Evolutionary conservation across 1,284 basidiomycete species (phyloP), one percentile per base, ranked within the genome.

Genomic region (Ustilago vetiveriae): DNA sequence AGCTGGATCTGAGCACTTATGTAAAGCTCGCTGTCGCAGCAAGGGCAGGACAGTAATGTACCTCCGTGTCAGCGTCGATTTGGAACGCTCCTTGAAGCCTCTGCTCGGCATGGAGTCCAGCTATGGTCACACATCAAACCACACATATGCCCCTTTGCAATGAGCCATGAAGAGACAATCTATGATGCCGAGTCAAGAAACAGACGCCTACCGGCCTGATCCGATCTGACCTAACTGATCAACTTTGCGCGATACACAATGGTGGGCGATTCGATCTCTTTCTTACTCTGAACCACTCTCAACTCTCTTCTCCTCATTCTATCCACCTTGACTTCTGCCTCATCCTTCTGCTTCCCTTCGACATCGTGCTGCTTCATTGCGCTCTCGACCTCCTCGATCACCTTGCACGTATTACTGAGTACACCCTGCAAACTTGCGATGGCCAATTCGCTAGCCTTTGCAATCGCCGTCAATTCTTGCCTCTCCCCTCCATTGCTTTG

Each of bases 341-440:
- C 60, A 22, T 71, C 70, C 5, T 37, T 30, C 32, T 39, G 19
- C 19, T 35, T 22, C 33, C 6, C 32, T 11, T 37, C 24, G 1
- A 2, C 24, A 13, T 37, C 44, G 7, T n/a, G 6, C n/a, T n/a
- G n/a, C 13, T 30, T 30, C 24, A 3, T 6, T 17, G 16, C 19
- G 32, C 4, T 17, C 29, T 60, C 63, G n/a, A 58, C 17, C 43
- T 55, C 23, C 6, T 56, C 72, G 27, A 78, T 73, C 32, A 57
- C 53, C 7, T 46, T 19, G 26, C 50, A 53, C 8, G 72, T 78
- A 21, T 67, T 72, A 17, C 41, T 41, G 2, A 99, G 85, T 29
- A 99, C 86, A n/a, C 88, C 88, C 75, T 97, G 92, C 0, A 95
- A 92, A 59, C 90, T 90, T 2, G 88, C 87, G 21, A 97, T 86